Conservation (phyloP, 2,329 filamentous ascomycete species). For the Fusarium sp. region DNA sequence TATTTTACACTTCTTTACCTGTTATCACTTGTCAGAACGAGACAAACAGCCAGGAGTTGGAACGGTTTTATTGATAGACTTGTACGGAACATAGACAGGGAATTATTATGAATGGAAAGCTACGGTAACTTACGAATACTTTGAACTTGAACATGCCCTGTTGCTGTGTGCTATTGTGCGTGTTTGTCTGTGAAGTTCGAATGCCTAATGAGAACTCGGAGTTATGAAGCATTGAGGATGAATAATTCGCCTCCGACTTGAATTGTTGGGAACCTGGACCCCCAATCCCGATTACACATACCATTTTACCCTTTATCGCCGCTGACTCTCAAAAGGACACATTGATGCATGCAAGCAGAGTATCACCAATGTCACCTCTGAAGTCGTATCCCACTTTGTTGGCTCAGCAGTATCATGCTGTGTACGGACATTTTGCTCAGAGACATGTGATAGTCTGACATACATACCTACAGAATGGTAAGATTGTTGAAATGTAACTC, state of each 20-base stretch:
- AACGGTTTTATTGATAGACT: conserved; percentile 24
- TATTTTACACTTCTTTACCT: conserved; percentile 23
- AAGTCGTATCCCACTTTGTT: not conserved
- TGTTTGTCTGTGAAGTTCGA: not conserved
- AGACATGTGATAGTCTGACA: not conserved
- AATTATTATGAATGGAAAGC: conserved; percentile 1
- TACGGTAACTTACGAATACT: not conserved
- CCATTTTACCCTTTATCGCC: not conserved
- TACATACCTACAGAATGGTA: not conserved
- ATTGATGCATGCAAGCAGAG: not conserved
- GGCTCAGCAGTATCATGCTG: not conserved
- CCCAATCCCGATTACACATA: not conserved
- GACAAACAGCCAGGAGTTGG: not conserved
- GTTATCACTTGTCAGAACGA: not conserved
- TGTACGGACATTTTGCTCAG: not conserved
- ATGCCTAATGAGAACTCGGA: not conserved
- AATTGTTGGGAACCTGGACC: not conserved
- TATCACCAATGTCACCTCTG: not conserved
- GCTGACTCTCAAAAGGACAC: not conserved
- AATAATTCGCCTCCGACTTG: not conserved
- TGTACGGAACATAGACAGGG: conserved; percentile 25
- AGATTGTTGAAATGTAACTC: not conserved
- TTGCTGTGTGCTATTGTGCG: not conserved
- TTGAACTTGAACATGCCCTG: conserved; percentile 1
- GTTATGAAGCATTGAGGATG: not conserved